Conservation (phyloP, 371 early-diverging fungal genomes). For the Entomophthora muscae region DNA sequence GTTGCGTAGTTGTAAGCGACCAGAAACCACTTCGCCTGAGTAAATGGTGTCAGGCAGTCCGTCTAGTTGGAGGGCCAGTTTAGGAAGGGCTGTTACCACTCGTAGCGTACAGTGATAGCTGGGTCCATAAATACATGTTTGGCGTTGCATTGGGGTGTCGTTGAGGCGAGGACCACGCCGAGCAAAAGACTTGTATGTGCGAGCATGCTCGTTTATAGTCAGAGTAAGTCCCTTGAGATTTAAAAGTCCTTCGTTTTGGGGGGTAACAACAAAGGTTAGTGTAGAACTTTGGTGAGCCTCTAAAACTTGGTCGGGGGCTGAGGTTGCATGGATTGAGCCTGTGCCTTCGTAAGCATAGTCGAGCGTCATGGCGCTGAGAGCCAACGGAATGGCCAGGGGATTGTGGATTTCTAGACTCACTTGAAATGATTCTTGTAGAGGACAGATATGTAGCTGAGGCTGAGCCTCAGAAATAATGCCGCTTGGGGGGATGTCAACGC, state of each 20-base stretch:
- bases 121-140: constrained; percentile 33
- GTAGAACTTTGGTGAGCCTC: neutral
- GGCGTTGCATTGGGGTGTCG: constrained; percentile 41
- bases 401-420: constrained; percentile 15
- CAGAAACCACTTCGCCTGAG: constrained; percentile 63
- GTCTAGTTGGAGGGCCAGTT: constrained; percentile 56
- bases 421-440: constrained; percentile 15
- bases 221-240: constrained; percentile 56
- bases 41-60: constrained; percentile 54
- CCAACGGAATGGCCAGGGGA: constrained; percentile 17
- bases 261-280: constrained; percentile 45
- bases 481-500: neutral
- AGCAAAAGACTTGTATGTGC: constrained; percentile 40
- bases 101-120: constrained; percentile 50
- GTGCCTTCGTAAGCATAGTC: constrained; percentile 2
- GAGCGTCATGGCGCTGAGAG: constrained; percentile 12
- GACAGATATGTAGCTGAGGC: neutral
- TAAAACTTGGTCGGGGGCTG: neutral
- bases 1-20: constrained; percentile 61
- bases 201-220: constrained; percentile 53
- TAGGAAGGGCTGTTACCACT: constrained; percentile 68
- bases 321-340: neutral
- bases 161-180: constrained; percentile 59
- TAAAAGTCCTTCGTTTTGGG: constrained; percentile 55
- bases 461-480: neutral